Evolutionary conservation across 1,284 basidiomycete genomes (phyloP).

Genomic region (Ceratobasidium papillatum): DNA sequence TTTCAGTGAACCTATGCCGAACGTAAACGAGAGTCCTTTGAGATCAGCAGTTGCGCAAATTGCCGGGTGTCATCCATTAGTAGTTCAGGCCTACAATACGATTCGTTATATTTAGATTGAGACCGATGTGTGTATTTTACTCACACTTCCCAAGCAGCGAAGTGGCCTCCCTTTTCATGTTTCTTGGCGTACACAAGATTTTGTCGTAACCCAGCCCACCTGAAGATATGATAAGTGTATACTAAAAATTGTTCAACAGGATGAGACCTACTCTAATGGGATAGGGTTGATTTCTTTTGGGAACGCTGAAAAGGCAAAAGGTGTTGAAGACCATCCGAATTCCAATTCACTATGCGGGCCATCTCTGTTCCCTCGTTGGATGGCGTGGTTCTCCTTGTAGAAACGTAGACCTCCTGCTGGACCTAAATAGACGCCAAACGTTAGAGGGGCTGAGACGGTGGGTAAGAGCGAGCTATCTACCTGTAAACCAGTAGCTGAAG

Average conservation of each 20-base stretch:
- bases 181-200: slow-evolving; percentile 43
- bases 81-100: slow-evolving; percentile 40
- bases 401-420: slow-evolving; percentile 40
- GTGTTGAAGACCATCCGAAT: slow-evolving; percentile 39
- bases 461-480: background rate
- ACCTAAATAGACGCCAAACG: background rate
- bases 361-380: slow-evolving; percentile 12
- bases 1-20: background rate
- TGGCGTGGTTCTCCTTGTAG: slow-evolving; percentile 43
- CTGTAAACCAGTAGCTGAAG: slow-evolving; percentile 27
- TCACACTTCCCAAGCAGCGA: slow-evolving; percentile 46
- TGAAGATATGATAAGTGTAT: background rate
- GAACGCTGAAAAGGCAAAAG: slow-evolving; percentile 44
- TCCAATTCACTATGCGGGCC: slow-evolving; percentile 36
- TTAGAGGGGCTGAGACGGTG: background rate
- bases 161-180: slow-evolving; percentile 45
- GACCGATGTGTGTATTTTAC: background rate
- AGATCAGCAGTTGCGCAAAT: slow-evolving; percentile 40
- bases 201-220: slow-evolving; percentile 43
- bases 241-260: background rate
- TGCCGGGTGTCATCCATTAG: slow-evolving; percentile 43
- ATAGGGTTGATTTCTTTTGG: slow-evolving; percentile 40
- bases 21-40: slow-evolving; percentile 3
- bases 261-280: slow-evolving; percentile 44
- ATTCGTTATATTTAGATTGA: background rate